Base-by-base conservation (phyloP, 2,329 filamentous ascomycete species). In the Sporothrix globosa region DNA sequence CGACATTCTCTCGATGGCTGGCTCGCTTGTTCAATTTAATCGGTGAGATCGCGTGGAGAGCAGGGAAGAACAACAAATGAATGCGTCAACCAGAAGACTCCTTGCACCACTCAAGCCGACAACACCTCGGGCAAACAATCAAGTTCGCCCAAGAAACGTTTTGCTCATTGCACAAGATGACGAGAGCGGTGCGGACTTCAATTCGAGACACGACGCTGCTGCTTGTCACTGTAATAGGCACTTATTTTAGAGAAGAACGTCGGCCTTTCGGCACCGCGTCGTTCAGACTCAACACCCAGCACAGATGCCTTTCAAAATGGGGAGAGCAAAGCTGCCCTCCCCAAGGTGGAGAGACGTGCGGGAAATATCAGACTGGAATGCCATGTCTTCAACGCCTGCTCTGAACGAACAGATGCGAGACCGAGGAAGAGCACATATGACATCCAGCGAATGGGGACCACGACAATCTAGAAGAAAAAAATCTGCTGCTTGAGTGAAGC, bases 1-100 rank as follows among this genome's bases (percentile, higher is more conserved):
- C 92, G 88, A 90, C 92, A 95, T 96, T 96, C 92, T 94, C 90
- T 84, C 86, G 89, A 88, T 91, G 90, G 88, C 87, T 89, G 85
- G 94, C 92, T 94, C 92, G 91, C 92, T 83, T 82, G 83, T 91
- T 66, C 74, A 73, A 84, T 93, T 95, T 94, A 76, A 91, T 93
- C 89, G 84, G 89, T 93, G 91, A 92, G 87, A 82, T 78, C 75
- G 76, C 74, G 68, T 67, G 61, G 52, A 27, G 56, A 34, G 74
- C 75, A 77, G 24, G 11, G 39, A 58, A 27, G 14, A 48, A 14
- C 2, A 21, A 52, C 10, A 24, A 24, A 27, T 17, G 10, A n/a
- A 9, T n/a, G 19, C 21, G 17, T 50, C 48, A 6, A 9, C 48
- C 48, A n/a, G 4, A 14, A 1, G 41, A 44, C 48, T 14, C 39